These are phyloP conservation scores for Phytomonas francai DNA, from an alignment of 208 protist genomes.

Conservation along the genomic window DNA sequence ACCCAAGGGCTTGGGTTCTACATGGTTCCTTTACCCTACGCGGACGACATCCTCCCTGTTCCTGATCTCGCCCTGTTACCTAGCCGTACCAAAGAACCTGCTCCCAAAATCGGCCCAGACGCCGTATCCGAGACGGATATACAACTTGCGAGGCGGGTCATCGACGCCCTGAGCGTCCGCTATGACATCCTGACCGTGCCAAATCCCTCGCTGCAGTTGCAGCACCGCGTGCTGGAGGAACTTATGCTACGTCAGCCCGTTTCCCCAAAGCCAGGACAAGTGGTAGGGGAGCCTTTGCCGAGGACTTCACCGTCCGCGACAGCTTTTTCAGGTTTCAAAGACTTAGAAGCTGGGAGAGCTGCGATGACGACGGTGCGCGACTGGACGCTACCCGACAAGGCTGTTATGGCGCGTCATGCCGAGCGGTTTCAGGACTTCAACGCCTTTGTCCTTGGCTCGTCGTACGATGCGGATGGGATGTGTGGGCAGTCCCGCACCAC, in stretches of 20 bases:
- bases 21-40: conserved; percentile 75
- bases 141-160: conserved; percentile 38
- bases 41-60: conserved; percentile 59
- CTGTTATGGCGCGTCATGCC: conserved; percentile 30
- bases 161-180: conserved; percentile 37
- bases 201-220: conserved; percentile 72
- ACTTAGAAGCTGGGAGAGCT: not conserved
- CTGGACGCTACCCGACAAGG: conserved; percentile 40
- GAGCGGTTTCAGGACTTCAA: conserved; percentile 45
- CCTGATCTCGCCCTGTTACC: conserved; percentile 18
- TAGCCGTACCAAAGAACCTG: not conserved
- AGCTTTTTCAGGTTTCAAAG: too few relatives aligned
- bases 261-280: not conserved
- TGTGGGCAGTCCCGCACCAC: conserved; percentile 21
- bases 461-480: conserved; percentile 32
- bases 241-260: conserved; percentile 21
- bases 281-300: not conserved
- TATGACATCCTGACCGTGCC: conserved; percentile 52
- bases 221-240: conserved; percentile 36
- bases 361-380: conserved; percentile 13
- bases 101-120: conserved; percentile 10
- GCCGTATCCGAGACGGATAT: conserved; percentile 13
- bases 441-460: conserved; percentile 24
- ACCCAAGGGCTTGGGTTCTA: conserved; percentile 71
- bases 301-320: too few relatives aligned